A percentile compares a stretch with the other conserved stretches of the same genome.
phyloP scores from a whole-genome alignment of 2,329 filamentous ascomycete species.

The Fusarium ambrosium region DNA sequence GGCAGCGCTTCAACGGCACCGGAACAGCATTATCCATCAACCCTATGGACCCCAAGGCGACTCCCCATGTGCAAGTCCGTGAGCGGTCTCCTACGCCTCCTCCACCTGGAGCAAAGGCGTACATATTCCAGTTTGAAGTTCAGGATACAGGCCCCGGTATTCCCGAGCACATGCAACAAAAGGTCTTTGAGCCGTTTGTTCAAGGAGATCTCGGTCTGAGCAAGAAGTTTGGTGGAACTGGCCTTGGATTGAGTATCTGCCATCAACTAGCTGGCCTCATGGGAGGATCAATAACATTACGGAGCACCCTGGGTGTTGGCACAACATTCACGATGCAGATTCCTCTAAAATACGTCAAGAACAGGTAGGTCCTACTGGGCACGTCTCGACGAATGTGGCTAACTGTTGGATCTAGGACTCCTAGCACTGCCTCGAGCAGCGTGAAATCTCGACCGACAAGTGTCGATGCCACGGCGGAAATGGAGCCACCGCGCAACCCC shows the following conservation, averaged over 20 bases:
- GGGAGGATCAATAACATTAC: slow-evolving; percentile 80
- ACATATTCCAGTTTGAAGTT: slow-evolving; percentile 88
- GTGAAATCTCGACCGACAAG: slow-evolving; percentile 64
- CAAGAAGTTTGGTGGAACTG: slow-evolving; percentile 91
- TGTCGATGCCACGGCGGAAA: slow-evolving; percentile 59
- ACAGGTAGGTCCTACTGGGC: slow-evolving; percentile 56
- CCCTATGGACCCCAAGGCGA: slow-evolving; percentile 69
- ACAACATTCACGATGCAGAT: slow-evolving; percentile 88
- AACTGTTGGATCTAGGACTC: slow-evolving; percentile 54
- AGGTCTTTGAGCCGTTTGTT: slow-evolving; percentile 94
- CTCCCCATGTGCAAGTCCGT: slow-evolving; percentile 61
- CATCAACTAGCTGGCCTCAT: slow-evolving; percentile 87
- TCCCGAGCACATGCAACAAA: slow-evolving; percentile 79
- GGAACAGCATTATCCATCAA: slow-evolving; percentile 73
- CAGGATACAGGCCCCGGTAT: slow-evolving; percentile 92
- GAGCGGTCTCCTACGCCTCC: slow-evolving; percentile 72
- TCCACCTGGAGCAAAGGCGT: slow-evolving; percentile 72
- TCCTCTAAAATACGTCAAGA: slow-evolving; percentile 81
- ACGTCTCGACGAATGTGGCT: slow-evolving; percentile 5
- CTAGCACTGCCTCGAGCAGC: slow-evolving; percentile 69
- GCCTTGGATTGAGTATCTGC: slow-evolving; percentile 89
- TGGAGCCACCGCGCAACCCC: slow-evolving; percentile 53
- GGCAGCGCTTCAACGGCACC: slow-evolving; percentile 48
- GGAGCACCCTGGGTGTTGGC: slow-evolving; percentile 79
- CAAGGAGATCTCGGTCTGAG: slow-evolving; percentile 91